Evolutionary conservation across 169 alveolate species (phyloP).

Genomic region (Neospora caninum): DNA sequence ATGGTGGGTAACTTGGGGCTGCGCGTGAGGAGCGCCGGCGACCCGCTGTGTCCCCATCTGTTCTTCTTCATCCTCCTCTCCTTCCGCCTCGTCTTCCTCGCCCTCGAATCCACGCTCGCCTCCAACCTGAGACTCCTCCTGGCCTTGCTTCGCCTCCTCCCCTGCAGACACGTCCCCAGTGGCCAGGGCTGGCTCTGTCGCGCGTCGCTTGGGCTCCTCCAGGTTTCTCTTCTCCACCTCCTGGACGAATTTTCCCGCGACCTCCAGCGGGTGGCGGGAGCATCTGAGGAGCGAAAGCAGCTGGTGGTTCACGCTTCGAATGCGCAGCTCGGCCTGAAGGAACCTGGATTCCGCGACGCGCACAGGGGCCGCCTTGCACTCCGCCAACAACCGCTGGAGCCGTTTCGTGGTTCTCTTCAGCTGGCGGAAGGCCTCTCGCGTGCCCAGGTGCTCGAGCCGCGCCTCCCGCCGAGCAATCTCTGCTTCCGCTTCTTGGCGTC

Average conservation of each 20-base stretch:
- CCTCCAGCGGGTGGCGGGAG: slow-evolving; percentile 55
- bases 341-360: slow-evolving; percentile 46
- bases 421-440: slow-evolving; percentile 50
- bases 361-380: slow-evolving; percentile 53
- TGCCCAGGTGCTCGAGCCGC: slow-evolving; percentile 43
- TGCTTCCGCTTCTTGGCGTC: background rate
- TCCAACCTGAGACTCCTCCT: background rate
- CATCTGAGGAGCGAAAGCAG: slow-evolving; percentile 68
- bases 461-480: background rate
- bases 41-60: background rate
- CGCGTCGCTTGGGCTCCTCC: background rate
- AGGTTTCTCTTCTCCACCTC: slow-evolving; percentile 36
- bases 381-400: slow-evolving; percentile 50
- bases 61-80: background rate
- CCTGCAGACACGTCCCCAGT: background rate
- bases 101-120: background rate
- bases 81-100: background rate
- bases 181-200: background rate
- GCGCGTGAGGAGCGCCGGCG: background rate
- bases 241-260: slow-evolving; percentile 61
- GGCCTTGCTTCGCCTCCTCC: background rate
- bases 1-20: background rate
- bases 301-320: slow-evolving; percentile 64
- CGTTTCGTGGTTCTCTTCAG: slow-evolving; percentile 52
- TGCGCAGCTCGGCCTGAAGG: slow-evolving; percentile 54